phyloP scores from a whole-genome alignment of 257 asterid species.

The Penstemon eatonii region DNA sequence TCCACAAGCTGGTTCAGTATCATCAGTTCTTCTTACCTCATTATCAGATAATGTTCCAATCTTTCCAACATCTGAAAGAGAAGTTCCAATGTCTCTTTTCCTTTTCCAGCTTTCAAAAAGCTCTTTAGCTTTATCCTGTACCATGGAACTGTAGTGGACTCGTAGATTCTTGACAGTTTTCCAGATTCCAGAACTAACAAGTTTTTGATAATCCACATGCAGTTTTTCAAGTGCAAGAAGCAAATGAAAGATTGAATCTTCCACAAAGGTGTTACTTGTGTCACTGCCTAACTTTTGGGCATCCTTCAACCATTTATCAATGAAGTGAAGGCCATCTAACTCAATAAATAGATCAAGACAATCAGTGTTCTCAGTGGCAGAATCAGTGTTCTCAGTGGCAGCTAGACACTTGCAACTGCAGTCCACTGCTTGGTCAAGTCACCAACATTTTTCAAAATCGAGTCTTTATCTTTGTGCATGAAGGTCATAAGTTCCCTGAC shows the following conservation, averaged over 20 bases:
- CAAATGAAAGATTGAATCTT: conserved; percentile 51
- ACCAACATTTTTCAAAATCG: conserved; percentile 33
- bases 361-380: conserved; percentile 64
- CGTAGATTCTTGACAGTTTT: conserved; percentile 47
- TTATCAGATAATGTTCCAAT: conserved; percentile 31
- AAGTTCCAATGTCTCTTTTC: conserved; percentile 30
- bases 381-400: no score
- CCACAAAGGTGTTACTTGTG: conserved; percentile 37
- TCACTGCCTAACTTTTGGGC: conserved; percentile 47
- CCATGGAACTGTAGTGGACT: conserved; percentile 48
- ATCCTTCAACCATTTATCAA: conserved; percentile 58
- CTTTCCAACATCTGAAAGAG: conserved; percentile 31
- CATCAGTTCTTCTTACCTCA: conserved; percentile 25
- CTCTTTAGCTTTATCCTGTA: conserved; percentile 50
- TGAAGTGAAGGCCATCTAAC: conserved; percentile 56
- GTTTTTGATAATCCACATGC: conserved; percentile 43
- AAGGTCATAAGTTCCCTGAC: conserved; percentile 63
- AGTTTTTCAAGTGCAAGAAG: conserved; percentile 59
- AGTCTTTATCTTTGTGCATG: conserved; percentile 51
- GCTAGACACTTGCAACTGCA: conserved; percentile 58
- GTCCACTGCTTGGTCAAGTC: conserved; percentile 61
- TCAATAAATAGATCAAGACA: conserved; percentile 66
- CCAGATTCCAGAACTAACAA: conserved; percentile 48
- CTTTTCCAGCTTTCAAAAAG: conserved; percentile 53
- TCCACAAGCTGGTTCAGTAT: conserved; percentile 25